Base-by-base conservation (phyloP, 1,284 basidiomycete genomes). In the Trametes hirsuta region DNA sequence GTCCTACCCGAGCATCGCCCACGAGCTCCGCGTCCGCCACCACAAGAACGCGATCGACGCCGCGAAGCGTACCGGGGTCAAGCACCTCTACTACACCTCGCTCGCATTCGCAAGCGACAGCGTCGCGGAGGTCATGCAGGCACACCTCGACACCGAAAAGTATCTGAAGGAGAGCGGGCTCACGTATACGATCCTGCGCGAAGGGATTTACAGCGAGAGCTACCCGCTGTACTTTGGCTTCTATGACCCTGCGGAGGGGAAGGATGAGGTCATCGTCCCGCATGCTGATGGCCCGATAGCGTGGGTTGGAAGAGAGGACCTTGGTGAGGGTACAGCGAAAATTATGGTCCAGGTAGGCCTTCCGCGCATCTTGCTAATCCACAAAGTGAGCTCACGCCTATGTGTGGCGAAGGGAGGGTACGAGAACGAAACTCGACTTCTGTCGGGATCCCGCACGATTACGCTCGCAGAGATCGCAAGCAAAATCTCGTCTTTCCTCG, bases 21-120 rank as follows among this genome's bases (percentile, higher is more conserved):
- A 74, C 66, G 68, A 71, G 34, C 61, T 74, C 22, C 72, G 75
- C 54, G 73, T 74, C 47, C 47, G 54, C 44, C 62, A 61, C 53
- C 77, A 79, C 67, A 67, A 55, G 47, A 69, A 62, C 57, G 77
- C 77, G 21, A 78, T 79, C 68, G 76, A 77, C 53, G 76, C 77
- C 10, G 76, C 77, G 6, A 70, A 70, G 50, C 63, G 68, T 8
- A 66, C 58, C 2, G 74, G 73, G 1, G 64, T 78, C 61, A 67
- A 69, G 61, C 75, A 71, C 58, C 60, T 79, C 54, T 76, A 73
- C 65, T 79, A 79, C 63, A 79, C 77, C 22, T 76, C 74, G 18
- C 73, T 78, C 54, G 72, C 71, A 39, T 77, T 74, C 61, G 74
- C 68, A 15, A 66, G 64, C 44, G 69, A 68, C 39, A 75, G 73